Base-by-base conservation (phyloP, 2,329 filamentous ascomycete species). In the Diaporthe nobilis region DNA sequence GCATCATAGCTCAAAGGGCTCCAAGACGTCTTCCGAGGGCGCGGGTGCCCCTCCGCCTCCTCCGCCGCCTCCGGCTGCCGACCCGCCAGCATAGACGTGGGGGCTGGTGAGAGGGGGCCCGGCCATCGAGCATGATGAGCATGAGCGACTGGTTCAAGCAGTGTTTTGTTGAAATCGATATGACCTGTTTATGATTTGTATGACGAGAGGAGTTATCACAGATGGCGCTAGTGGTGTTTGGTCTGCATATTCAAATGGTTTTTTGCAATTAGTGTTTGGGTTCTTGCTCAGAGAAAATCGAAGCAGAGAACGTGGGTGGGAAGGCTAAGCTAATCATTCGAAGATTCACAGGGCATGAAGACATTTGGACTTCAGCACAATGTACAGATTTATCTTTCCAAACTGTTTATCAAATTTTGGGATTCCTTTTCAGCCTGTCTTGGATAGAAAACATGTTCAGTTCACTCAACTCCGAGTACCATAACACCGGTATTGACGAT, bases 21-120 rank as follows among this genome's bases (percentile, higher is more conserved):
- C 71, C 6, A 73, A 73, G 47, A 47, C 58, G 0, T 73, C 58
- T 22, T 73, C 58, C 5, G 58, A 65, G 39, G 58, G 71, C 37
- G 49, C 58, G 0, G 65, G 47, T 7, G 47, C 71, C 37, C 71
- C 49, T 7, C 47, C 34, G 2, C 47, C 71, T 2, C 58, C 58
- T 17, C 31, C 57, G 4, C 47, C 47, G 13, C 31, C 71, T 28
- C 34, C 71, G 17, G 71, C 25, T 20, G 44, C 58, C 12, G 71
- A 65, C 25, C 58, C 71, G 10, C 58, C 71, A 13, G 58, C 47
- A 8, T 73, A 37, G 31, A 20, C 1, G 49, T 20, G 31, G 17
- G 22, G 4, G 10, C 22, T 53, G 13, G 8, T 6, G 15, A 12
- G 5, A 25, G 34, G 3, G n/a, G 12, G 9, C n/a, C n/a, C 6